Conservation (phyloP, 1,139 yeast species). For the Schwanniomyces etchellsii region DNA sequence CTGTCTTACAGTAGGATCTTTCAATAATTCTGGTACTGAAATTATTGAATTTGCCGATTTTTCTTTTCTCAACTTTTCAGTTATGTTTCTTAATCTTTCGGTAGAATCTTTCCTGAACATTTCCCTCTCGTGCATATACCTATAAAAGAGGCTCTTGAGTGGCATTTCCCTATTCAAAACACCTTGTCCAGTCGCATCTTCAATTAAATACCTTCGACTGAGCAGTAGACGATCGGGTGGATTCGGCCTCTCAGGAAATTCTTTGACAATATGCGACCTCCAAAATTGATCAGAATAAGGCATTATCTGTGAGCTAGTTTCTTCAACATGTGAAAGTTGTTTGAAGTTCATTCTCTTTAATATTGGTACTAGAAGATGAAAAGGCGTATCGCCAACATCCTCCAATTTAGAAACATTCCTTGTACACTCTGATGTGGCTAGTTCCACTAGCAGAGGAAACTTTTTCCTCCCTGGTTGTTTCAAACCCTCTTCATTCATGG, state of each 20-base stretch:
- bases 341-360: constrained; percentile 39
- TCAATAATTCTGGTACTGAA: constrained; percentile 29
- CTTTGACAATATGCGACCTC: constrained; percentile 37
- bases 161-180: constrained; percentile 19
- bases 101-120: constrained; percentile 46
- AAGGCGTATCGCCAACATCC: constrained; percentile 47
- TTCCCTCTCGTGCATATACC: constrained; percentile 39
- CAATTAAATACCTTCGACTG: constrained; percentile 1
- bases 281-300: constrained; percentile 52
- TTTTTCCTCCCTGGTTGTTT: constrained; percentile 4
- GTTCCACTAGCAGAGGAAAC: constrained; percentile 9
- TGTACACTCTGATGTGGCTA: constrained; percentile 11
- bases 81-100: constrained; percentile 40
- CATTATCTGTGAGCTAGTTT: constrained; percentile 33
- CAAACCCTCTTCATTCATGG: constrained; percentile 2
- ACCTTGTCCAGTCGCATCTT: constrained; percentile 1
- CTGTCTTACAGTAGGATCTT: constrained; percentile 34
- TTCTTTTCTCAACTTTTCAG: constrained; percentile 34
- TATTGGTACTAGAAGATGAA: constrained; percentile 39
- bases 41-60: constrained; percentile 44
- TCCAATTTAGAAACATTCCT: constrained; percentile 14
- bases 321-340: constrained; percentile 43
- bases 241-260: constrained; percentile 43
- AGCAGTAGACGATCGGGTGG: constrained; percentile 4
- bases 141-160: constrained; percentile 35